Base-by-base conservation (phyloP, 2,329 filamentous ascomycete genomes). In the Ramichloridium luteum region DNA sequence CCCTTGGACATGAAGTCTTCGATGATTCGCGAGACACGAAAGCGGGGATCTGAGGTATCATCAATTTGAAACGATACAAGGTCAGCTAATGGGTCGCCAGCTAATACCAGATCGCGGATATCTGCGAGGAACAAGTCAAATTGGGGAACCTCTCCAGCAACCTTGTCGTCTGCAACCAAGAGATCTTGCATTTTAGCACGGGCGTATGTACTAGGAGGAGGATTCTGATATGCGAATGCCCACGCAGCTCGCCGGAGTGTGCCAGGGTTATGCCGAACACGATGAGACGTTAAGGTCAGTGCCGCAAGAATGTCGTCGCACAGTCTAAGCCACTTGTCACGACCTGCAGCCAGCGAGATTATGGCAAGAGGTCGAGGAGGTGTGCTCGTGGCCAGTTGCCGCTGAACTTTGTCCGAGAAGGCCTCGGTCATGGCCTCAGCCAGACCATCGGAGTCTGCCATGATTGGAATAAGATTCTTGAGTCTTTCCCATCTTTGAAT, bases 351-450 rank as follows among this genome's bases (percentile, higher is more conserved):
- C 44, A 82, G 79, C 15, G 70, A 72, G 3, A 86, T 63, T 32
- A 83, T 69, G 8, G 94, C 81, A 46, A 94, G 88, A 0, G 88
- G 86, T 6, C 88, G 72, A 5, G 90, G 90, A 3, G 90, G 90
- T 47, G 94, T 86, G 1, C 85, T 94, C 45, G 85, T 94, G 1
- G 90, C 86, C 17, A 98, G 66, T 40, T 80, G 80, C n/a, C 86
- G 72, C 52, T 98, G 90, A 22, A 96, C 69, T 51, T 93, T 93
- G 14, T 74, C 73, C 46, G 84, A 94, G 54, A 94, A 96, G 0
- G 86, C 75, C n/a, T 77, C 75, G 0, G 76, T 69, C 0, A 92
- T 74, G 1, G 72, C 56, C 30, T 67, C 74, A 0, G 74, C 80
- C 3, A 88, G 56, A 1, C 57, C 45, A 33, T 77, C 69, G 1